Base-by-base conservation (phyloP, 768 basidiomycete genomes). In the Russula foetens region DNA sequence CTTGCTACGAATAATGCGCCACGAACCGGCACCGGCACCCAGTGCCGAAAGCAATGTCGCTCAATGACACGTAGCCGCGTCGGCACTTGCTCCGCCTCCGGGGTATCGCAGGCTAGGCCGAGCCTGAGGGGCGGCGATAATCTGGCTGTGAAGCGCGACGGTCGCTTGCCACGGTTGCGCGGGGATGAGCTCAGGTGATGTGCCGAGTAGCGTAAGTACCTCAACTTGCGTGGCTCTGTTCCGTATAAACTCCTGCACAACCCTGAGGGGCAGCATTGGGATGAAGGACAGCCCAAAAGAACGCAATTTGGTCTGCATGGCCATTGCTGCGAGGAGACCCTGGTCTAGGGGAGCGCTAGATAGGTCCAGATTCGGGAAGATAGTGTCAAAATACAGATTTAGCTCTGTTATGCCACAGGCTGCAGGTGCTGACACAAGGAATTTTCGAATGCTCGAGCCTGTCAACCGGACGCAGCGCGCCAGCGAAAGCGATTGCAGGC, bases 271-370 rank as follows among this genome's bases (percentile, higher is more conserved):
- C 35, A 98, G 79, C 29, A 76, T 69, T 6, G 89, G 83, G 59
- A 97, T 90, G 71, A 92, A 85, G 8, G 92, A 94, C 26, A 99
- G 80, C 6, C 97, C 96, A 39, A 98, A 77, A 21, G 92, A 93
- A 57, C 95, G 85, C 28, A 99, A 77, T 46, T 78, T 78, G 3
- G 84, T 84, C 71, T 92, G 92, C 7, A 83, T 73, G 19, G 79
- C 78, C 69, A 84, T 84, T 1, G 74, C 69, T 11, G 77, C 75
- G 17, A 68, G 64, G 7, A 86, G 72, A 7, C 86, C 72, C 8
- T 79, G 76, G 47, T 75, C 71, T 6, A 98, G 66, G 0, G 88
- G 88, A 6, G 88, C 76, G 63, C 88, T 91, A 15, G 95, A 97
- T 31, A 99, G 72, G 71, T 99, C 96, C 63, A 99, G 84, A 19